Percentiles rank a stretch among this genome's conserved stretches.
These are phyloP conservation scores for Dactylonectria estremocensis DNA, from an alignment of 2,329 filamentous ascomycete species.

Conservation along the genomic window DNA sequence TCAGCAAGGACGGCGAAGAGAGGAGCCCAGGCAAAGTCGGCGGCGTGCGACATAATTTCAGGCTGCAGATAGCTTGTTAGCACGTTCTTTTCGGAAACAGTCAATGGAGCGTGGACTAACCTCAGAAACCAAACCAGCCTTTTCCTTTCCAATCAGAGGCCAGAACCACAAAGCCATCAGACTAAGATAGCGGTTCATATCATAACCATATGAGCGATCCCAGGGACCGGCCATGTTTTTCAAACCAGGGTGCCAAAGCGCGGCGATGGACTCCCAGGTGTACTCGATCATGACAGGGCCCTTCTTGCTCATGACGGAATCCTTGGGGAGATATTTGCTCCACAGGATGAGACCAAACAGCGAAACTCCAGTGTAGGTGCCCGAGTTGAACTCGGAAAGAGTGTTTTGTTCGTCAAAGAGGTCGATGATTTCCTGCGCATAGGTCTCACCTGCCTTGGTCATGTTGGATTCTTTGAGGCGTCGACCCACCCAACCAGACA, in stretches of 20 bases:
- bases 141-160: constrained; percentile 67
- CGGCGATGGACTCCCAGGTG: constrained; percentile 67
- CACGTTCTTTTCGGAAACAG: not conserved
- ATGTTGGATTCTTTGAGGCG: constrained; percentile 70
- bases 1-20: constrained; percentile 69
- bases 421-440: constrained; percentile 69
- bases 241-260: constrained; percentile 72
- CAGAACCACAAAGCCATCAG: constrained; percentile 73
- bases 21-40: constrained; percentile 72
- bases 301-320: constrained; percentile 68
- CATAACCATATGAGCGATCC: constrained; percentile 75
- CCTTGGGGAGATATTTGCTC: constrained; percentile 70
- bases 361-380: constrained; percentile 75
- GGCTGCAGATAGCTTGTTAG: constrained; percentile 50
- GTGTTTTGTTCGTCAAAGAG: constrained; percentile 71
- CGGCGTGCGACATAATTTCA: constrained; percentile 70
- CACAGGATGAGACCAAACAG: constrained; percentile 72
- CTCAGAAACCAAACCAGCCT: constrained; percentile 53
- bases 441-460: constrained; percentile 69
- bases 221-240: constrained; percentile 75
- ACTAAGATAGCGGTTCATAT: constrained; percentile 74
- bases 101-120: constrained; percentile 38
- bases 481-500: constrained; percentile 71
- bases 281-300: constrained; percentile 66
- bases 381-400: constrained; percentile 74